Base-by-base conservation (phyloP, 2,329 filamentous ascomycete species). In the Trichoderma guizhouense region DNA sequence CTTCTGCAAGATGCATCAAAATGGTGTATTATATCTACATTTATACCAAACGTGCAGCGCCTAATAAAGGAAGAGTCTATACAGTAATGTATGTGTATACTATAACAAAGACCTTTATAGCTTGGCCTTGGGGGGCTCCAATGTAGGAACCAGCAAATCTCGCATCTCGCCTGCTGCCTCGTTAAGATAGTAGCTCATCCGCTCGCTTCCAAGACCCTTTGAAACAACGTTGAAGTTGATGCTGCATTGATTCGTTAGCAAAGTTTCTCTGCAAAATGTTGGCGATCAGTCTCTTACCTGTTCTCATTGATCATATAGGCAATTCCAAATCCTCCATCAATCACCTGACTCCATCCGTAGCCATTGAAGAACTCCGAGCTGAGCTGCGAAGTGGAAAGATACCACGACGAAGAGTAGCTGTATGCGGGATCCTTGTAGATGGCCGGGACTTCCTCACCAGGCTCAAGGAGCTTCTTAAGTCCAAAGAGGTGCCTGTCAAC, bases 271-370 rank as follows among this genome's bases (percentile, higher is more conserved):
- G 30, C 6, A 28, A 34, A 18, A 14, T 26, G 7, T 5, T 8
- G 34, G 53, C 1, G n/a, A 21, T 51, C 5, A 24, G 32, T 30
- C 5, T 57, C 12, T 82, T 80, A 93, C 92, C 90, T 95, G 83
- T 98, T 97, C 87, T 98, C 95, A 81, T 99, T 99, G 82, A 99
- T 98, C 96, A 99, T 99, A 82, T 99, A 99, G 51, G 96, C 96
- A 79, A 99, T 97, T 75, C 96, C 96, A 83, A 96, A 99, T 34
- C 96, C 96, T 73, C 92, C 93, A 79, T 98, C 95, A 70, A 98
- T 92, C 67, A 99, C 96, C 85, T 99, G 95, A 80, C 93, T 96
- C 96, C 96, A 99, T 60, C 96, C 96, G 83, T 99, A 99, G 28
- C 97, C 96, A 81, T 99, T 99, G 84, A 98, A 99, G 86, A 93